phyloP scores from a whole-genome alignment of 1,139 yeast species.

The Saccharomycopsis hybrid region DNA sequence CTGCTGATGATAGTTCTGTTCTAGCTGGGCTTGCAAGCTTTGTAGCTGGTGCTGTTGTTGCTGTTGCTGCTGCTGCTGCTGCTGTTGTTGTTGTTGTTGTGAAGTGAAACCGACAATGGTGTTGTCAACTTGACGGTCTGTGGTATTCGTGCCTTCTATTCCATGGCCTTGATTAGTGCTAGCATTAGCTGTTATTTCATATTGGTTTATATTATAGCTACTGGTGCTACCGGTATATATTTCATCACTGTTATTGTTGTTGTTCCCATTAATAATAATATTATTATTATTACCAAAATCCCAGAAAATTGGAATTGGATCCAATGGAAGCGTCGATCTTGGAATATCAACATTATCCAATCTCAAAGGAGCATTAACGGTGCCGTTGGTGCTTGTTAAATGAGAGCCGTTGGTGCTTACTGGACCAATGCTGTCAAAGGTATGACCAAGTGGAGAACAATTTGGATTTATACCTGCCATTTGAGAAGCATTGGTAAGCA shows the following conservation, averaged over 20 bases:
- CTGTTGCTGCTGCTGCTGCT: too few species aligned
- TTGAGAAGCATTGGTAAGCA: not conserved
- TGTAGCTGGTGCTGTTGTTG: slow-evolving; percentile 3
- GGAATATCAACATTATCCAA: slow-evolving; percentile 7
- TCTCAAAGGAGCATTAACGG: not conserved
- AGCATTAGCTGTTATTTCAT: too few species aligned
- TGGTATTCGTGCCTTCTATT: too few species aligned
- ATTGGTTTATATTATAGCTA: too few species aligned
- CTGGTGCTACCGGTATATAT: not conserved
- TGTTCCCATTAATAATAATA: not conserved
- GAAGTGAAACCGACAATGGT: too few species aligned
- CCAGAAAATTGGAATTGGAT: slow-evolving; percentile 17
- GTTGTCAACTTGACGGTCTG: too few species aligned
- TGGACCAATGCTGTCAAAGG: not conserved
- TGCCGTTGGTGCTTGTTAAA: not conserved
- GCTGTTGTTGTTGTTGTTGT: too few species aligned
- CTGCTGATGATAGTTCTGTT: slow-evolving; percentile 2
- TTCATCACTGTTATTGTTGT: too few species aligned
- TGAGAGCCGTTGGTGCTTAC: not conserved
- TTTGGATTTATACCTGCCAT: too few species aligned
- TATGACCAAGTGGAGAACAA: too few species aligned
- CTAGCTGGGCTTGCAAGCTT: not conserved
- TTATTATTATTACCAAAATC: not conserved
- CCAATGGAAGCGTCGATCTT: slow-evolving; percentile 15
- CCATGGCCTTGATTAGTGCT: too few species aligned